phyloP scores from a whole-genome alignment of 2,329 filamentous ascomycete species.

The Diaporthe citriasiana region DNA sequence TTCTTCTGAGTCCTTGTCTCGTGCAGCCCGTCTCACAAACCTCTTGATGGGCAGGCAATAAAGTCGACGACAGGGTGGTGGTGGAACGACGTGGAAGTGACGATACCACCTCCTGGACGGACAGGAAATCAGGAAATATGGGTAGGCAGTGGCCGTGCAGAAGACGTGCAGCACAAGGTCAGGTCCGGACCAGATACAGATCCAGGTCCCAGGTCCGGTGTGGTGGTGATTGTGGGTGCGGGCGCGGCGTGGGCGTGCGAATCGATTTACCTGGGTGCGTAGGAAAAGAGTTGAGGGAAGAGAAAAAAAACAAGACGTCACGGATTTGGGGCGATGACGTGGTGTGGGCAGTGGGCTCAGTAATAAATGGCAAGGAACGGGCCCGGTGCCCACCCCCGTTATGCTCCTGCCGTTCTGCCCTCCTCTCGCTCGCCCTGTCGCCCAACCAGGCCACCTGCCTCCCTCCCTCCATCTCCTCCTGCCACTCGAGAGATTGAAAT shows the following conservation, averaged over 20 bases:
- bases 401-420: conserved; percentile 23
- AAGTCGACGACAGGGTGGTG: neutral
- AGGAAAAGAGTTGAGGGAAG: conserved; percentile 40
- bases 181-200: conserved; percentile 10
- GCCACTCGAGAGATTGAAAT: conserved; percentile 34
- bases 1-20: neutral
- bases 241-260: conserved; percentile 20
- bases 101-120: conserved; percentile 12
- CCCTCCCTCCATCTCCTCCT: conserved; percentile 3
- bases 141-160: conserved; percentile 13
- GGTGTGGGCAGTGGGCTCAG: conserved; percentile 42
- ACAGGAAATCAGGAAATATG: neutral
- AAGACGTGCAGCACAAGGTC: conserved; percentile 13
- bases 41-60: neutral
- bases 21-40: conserved; percentile 9
- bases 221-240: conserved; percentile 22
- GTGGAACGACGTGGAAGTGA: conserved; percentile 29
- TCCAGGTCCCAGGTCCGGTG: conserved; percentile 12
- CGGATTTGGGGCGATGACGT: conserved; percentile 43
- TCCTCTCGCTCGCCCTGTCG: neutral
- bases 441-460: neutral
- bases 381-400: conserved; percentile 27
- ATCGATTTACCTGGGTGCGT: conserved; percentile 30
- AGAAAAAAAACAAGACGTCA: conserved; percentile 43
- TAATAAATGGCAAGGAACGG: conserved; percentile 43